Evolutionary conservation across 192 early-diverging fungal genomes (phyloP), one percentile per base, ranked within the genome.

Genomic region (Rhizophagus prolifer): DNA sequence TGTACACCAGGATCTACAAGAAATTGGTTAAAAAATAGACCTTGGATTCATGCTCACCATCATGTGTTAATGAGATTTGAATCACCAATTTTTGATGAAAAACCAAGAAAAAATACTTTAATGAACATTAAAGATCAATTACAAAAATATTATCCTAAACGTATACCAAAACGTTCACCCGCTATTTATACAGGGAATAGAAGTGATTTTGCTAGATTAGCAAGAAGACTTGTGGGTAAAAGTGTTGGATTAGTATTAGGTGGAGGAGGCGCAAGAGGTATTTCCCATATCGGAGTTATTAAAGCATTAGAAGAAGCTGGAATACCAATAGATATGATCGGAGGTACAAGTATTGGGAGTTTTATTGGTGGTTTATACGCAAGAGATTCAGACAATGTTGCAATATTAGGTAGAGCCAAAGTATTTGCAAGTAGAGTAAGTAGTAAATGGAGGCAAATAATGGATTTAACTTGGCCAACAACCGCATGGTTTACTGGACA

Each of bases 31-130:
- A 95, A 95, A 85, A 93, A 89, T 72, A 87, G 96, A 26, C 75
- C 91, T 7, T 99, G 97, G 97, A 91, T 98, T 41, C 96, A 98
- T 78, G 94, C 94, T 0, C 96, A 99, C 82, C 97, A 99, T 81
- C 98, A 99, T 83, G 91, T 98, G 21, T 90, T 89, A 70, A 95
- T 95, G 93, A 85, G 80, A 81, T 68, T 38, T 69, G 80, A 69
- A 14, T 82, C 74, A 5, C 76, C 68, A 34, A 81, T 78, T 58
- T 38, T 90, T 21, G 74, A 84, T 26, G 81, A 82, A 9, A 83
- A 84, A 63, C 70, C 82, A 2, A 72, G 85, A 38, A 86, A 88
- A 74, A 85, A 84, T 74, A 86, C 87, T 3, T 82, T 94, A 23
- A 87, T 83, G 76, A 86, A 84, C 61, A 81, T 94, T 80, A 88